Evolutionary conservation across 2,329 filamentous ascomycete genomes (phyloP).

Genomic region (Fusarium sp.): DNA sequence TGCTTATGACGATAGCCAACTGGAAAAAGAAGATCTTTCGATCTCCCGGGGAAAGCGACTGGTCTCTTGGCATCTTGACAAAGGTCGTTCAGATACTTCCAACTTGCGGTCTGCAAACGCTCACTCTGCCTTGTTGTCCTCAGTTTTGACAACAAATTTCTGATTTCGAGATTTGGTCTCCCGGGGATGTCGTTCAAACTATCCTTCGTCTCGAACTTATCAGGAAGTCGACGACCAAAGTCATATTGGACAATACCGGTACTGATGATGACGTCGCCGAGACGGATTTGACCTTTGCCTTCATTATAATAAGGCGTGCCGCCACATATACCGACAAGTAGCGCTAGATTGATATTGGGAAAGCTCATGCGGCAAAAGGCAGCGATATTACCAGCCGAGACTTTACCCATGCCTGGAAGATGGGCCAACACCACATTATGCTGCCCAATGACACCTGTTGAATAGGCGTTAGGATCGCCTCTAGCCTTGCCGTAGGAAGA

Average conservation of each 20-base stretch:
- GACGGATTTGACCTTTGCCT: background rate
- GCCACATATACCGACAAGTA: slow-evolving; percentile 6
- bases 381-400: background rate
- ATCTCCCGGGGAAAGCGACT: background rate
- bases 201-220: background rate
- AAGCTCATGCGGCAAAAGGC: background rate
- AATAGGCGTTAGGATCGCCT: slow-evolving; percentile 4
- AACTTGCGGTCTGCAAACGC: background rate
- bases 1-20: slow-evolving; percentile 4
- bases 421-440: slow-evolving; percentile 10
- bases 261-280: slow-evolving; percentile 6
- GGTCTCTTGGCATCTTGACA: background rate
- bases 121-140: background rate
- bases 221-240: background rate
- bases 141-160: background rate
- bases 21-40: background rate
- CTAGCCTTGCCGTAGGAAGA: background rate
- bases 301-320: background rate
- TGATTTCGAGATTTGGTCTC: background rate
- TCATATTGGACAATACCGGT: slow-evolving; percentile 6
- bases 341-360: background rate
- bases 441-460: background rate
- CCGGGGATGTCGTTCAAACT: background rate
- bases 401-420: slow-evolving; percentile 5
- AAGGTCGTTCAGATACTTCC: no score